Evolutionary conservation across 2,329 filamentous ascomycete species (phyloP).

Genomic region (Colletotrichum cereale): DNA sequence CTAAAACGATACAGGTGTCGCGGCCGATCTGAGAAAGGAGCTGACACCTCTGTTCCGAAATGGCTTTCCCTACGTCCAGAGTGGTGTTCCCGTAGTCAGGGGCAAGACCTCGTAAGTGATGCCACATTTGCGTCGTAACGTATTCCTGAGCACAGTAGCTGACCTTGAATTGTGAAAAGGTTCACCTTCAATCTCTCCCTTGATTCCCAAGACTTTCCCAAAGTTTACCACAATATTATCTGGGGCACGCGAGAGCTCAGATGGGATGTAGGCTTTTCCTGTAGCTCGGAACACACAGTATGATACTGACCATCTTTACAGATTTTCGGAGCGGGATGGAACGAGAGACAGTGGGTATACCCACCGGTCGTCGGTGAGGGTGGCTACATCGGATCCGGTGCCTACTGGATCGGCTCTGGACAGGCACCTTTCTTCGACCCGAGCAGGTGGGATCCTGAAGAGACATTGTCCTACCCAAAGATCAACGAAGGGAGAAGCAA

Average conservation of each 20-base stretch:
- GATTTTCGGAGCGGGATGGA: constrained; percentile 56
- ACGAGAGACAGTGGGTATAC: constrained; percentile 56
- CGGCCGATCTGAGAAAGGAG: constrained; percentile 42
- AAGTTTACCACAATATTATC: constrained; percentile 37
- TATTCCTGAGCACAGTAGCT: neutral
- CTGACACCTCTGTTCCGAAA: constrained; percentile 37
- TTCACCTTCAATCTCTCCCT: constrained; percentile 74
- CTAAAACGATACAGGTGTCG: constrained; percentile 34
- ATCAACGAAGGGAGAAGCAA: constrained; percentile 37
- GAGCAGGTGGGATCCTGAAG: constrained; percentile 42
- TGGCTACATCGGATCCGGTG: constrained; percentile 57
- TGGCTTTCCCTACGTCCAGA: constrained; percentile 18
- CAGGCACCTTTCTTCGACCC: constrained; percentile 41
- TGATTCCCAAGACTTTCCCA: constrained; percentile 52
- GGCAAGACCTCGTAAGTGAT: constrained; percentile 23
- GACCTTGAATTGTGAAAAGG: neutral
- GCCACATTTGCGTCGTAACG: neutral
- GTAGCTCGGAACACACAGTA: no score
- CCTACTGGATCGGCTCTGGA: constrained; percentile 42
- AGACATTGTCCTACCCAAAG: constrained; percentile 45
- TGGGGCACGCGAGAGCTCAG: constrained; percentile 43
- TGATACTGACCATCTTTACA: neutral
- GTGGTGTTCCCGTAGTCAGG: neutral
- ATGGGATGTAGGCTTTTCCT: constrained; percentile 37
- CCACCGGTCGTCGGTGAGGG: constrained; percentile 54